These are phyloP conservation scores for Sugiyamaella valdiviana DNA, from an alignment of 805 yeast genomes.

Conservation along the genomic window DNA sequence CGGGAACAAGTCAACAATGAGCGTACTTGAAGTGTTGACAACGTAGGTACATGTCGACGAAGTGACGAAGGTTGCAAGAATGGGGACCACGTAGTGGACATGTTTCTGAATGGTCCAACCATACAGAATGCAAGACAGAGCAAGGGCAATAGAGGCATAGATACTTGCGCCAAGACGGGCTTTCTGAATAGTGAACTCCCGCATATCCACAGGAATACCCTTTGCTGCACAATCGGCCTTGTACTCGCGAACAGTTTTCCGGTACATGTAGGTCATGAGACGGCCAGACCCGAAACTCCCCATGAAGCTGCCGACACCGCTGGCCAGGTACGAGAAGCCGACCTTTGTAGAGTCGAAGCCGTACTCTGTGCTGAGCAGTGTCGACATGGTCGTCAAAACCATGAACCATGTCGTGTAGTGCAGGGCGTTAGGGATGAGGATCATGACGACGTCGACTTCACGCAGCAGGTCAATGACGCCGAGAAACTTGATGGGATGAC, in stretches of 20 bases:
- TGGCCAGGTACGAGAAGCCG: constrained; percentile 69
- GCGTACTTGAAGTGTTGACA: constrained; percentile 48
- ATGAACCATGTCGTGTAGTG: constrained; percentile 68
- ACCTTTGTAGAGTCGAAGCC: constrained; percentile 48
- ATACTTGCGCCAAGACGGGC: constrained; percentile 48
- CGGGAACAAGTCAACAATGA: constrained; percentile 74
- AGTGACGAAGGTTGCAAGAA: constrained; percentile 51
- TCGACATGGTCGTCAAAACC: constrained; percentile 49
- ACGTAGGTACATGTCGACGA: constrained; percentile 56
- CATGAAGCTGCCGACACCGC: constrained; percentile 58
- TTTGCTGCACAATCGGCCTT: constrained; percentile 21
- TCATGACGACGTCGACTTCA: constrained; percentile 36
- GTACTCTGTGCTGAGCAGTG: constrained; percentile 46
- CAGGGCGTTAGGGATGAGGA: constrained; percentile 53
- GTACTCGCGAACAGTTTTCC: constrained; percentile 6
- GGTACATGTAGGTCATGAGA: constrained; percentile 29
- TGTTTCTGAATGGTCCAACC: constrained; percentile 66
- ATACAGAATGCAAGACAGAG: constrained; percentile 43
- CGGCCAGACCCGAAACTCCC: constrained; percentile 59
- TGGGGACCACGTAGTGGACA: constrained; percentile 43
- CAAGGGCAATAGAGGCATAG: constrained; percentile 38
- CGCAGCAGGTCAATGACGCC: constrained; percentile 9
- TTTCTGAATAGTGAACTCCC: constrained; percentile 48
- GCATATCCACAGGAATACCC: constrained; percentile 28
- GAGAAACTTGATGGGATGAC: constrained; percentile 7